Evolutionary conservation across 768 basidiomycete genomes (phyloP), one percentile per base, ranked within the genome.

Genomic region (Lepiota venenata): DNA sequence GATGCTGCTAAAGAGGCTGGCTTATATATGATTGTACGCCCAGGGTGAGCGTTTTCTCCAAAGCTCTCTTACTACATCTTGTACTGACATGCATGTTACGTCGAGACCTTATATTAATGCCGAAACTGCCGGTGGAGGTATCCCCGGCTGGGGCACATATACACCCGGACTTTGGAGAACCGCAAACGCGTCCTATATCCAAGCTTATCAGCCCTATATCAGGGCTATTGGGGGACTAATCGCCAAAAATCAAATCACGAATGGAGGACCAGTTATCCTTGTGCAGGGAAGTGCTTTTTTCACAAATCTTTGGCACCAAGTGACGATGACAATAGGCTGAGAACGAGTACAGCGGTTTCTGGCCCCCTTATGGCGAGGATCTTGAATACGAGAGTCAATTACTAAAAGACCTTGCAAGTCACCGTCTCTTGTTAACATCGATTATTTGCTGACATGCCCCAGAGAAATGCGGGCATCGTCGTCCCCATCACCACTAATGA

Each of bases 71-170:
- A 25, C 25, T 5, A 35, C 42, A 16, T 11, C 38, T 2, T 40
- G 29, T 25, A 22, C 16, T 41, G 9, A 47, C 25, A 27, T 42
- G 3, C n/a, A n/a, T n/a, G n/a, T n/a, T 14, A 32, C 18, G 40
- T 3, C 55, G 47, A 42, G 75, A 6, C 74, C 75, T 2, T 75
- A 77, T 38, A 73, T 77, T 50, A 77, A 80, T 56, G 77, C 73
- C 1, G 79, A 81, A 60, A 75, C 72, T 2, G 71, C 78, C 14
- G 78, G 72, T n/a, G 77, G 77, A 21, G 79, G 81, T 1, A 77
- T 83, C 45, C 82, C 82, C 10, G 81, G 81, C 16, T 82, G 80
- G 81, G 77, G 78, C 38, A 77, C 75, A 9, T 69, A 76, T 57
- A 80, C 78, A 1, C 65, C 71, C 14, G 78, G 79, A 32, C 62